phyloP scores from a whole-genome alignment of 106 monocot genomes.

The Xerophyta viscosa region DNA sequence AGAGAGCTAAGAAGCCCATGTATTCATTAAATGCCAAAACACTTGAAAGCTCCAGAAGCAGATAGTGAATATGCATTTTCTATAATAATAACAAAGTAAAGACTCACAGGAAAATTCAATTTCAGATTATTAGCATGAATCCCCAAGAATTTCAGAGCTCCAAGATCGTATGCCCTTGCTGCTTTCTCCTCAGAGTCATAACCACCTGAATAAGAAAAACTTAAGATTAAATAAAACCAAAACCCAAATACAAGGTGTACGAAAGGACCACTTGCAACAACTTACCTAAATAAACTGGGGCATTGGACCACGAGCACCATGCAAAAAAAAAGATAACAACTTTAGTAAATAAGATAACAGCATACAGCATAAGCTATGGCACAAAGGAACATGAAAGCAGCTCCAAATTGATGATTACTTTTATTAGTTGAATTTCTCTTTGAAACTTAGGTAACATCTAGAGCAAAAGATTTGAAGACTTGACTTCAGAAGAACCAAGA shows the following conservation, averaged over 20 bases:
- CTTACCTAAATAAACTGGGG: conserved; percentile 46
- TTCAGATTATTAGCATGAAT: conserved; percentile 8
- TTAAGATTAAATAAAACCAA: too few relatives aligned
- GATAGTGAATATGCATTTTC: too few relatives aligned
- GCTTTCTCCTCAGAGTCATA: conserved; percentile 44
- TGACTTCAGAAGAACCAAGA: too few relatives aligned
- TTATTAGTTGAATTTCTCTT: too few relatives aligned
- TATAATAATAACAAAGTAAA: not conserved
- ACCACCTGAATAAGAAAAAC: conserved; percentile 18
- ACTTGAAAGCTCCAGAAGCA: too few relatives aligned
- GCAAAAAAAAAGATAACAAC: conserved; percentile 4
- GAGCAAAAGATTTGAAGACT: too few relatives aligned
- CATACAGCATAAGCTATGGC: too few relatives aligned
- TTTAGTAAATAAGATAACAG: not conserved
- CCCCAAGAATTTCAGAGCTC: conserved; percentile 39
- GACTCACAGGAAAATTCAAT: conserved; percentile 32
- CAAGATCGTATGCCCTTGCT: conserved; percentile 40
- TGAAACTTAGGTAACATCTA: too few relatives aligned
- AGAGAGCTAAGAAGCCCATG: not conserved
- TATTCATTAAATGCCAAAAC: too few relatives aligned
- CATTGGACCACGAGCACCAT: conserved; percentile 3
- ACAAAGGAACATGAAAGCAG: too few relatives aligned
- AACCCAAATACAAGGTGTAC: not conserved
- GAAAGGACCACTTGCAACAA: not conserved
- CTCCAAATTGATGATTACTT: too few relatives aligned